Percentiles rank a stretch among this genome's conserved stretches.
Evolutionary conservation across 1,284 basidiomycete species (phyloP).

Genomic region (Boletellus deceptivus): DNA sequence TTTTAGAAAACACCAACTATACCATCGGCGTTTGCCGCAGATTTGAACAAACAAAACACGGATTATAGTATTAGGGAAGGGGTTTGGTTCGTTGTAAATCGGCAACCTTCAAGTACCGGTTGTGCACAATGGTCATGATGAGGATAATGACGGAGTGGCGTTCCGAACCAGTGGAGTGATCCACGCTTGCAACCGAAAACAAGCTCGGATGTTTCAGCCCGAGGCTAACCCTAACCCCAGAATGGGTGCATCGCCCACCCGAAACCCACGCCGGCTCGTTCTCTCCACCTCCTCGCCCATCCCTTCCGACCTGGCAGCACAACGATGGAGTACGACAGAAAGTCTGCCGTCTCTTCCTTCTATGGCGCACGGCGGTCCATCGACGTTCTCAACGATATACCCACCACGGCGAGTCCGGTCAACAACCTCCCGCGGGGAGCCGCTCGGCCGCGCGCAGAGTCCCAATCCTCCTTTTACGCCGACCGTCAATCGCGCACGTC

Average conservation of each 20-base stretch:
- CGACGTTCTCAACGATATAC: conserved; percentile 55
- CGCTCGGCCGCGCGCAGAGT: conserved; percentile 52
- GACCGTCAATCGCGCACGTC: conserved; percentile 40
- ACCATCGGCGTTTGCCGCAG: too few relatives aligned
- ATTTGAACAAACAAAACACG: too few relatives aligned
- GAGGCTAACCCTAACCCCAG: conserved; percentile 29
- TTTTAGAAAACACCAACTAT: too few relatives aligned
- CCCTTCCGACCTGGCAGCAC: not conserved
- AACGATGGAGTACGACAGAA: conserved; percentile 57
- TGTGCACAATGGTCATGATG: too few relatives aligned
- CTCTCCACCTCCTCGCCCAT: conserved; percentile 16
- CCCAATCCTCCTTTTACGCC: conserved; percentile 63
- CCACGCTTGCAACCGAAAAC: too few relatives aligned
- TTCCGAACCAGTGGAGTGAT: too few relatives aligned
- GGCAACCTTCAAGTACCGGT: too few relatives aligned
- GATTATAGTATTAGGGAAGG: too few relatives aligned
- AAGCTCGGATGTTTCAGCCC: conserved; percentile 6
- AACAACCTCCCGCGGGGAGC: conserved; percentile 24
- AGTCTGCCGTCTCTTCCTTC: conserved; percentile 74
- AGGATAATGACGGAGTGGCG: too few relatives aligned
- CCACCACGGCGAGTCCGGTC: conserved; percentile 15
- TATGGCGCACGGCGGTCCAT: conserved; percentile 63
- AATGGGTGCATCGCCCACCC: not conserved
- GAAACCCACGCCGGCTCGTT: not conserved
- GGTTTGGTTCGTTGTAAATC: too few relatives aligned